A percentile compares a stretch with the other conserved stretches of the same genome.
Conservation (phyloP, 2,329 filamentous ascomycete species). For the Phaeoacremonium minimum region DNA sequence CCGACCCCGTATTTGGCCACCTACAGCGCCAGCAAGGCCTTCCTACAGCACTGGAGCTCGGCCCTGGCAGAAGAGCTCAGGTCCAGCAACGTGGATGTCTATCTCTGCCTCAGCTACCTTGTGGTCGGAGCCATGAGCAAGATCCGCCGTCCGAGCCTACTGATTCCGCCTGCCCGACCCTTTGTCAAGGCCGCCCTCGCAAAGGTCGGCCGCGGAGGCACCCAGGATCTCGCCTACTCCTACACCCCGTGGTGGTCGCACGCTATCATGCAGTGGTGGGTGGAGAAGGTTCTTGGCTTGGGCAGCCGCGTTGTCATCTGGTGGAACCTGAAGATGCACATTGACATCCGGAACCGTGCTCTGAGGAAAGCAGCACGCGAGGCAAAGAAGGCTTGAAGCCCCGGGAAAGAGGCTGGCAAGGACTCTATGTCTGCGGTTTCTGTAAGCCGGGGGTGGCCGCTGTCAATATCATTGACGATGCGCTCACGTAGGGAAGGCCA, state of each 20-base stretch:
- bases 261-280: conserved; percentile 78
- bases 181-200: conserved; percentile 77
- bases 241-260: conserved; percentile 95
- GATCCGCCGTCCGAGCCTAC: conserved; percentile 70
- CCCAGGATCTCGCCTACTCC: conserved; percentile 74
- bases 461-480: too few species aligned
- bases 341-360: conserved; percentile 76
- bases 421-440: too few species aligned
- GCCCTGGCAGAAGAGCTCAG: conserved; percentile 80
- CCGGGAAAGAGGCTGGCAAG: too few species aligned
- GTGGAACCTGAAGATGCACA: conserved; percentile 66
- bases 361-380: conserved; percentile 81
- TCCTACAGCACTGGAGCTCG: conserved; percentile 93
- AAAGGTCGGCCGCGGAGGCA: conserved; percentile 79
- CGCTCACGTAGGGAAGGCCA: too few species aligned
- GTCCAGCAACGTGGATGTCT: conserved; percentile 77
- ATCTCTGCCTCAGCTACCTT: conserved; percentile 87
- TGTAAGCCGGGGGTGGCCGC: too few species aligned
- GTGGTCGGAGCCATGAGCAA: conserved; percentile 98
- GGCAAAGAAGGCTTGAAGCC: conserved; percentile 59
- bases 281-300: conserved; percentile 55
- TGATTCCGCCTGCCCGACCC: conserved; percentile 75
- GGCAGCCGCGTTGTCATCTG: conserved; percentile 41
- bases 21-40: conserved; percentile 96
- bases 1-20: conserved; percentile 91